Conservation (phyloP, 2,329 filamentous ascomycete genomes). For the Cladophialophora chaetospira region DNA sequence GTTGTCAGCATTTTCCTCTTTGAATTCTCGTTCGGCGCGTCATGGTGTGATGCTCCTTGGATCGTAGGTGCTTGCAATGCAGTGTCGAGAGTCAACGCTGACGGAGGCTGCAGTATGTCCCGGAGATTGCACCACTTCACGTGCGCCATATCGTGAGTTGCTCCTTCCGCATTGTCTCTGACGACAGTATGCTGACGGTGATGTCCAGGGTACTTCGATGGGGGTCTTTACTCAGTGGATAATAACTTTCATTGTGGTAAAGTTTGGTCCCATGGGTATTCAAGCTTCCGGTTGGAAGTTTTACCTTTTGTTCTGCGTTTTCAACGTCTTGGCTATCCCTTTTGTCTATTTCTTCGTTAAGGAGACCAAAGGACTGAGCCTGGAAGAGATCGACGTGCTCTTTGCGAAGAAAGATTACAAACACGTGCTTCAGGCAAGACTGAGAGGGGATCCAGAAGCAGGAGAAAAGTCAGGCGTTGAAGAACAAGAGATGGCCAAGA, state of each 20-base stretch:
- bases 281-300: slow-evolving; percentile 48
- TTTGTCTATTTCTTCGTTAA: slow-evolving; percentile 59
- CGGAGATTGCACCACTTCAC: slow-evolving; percentile 54
- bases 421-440: slow-evolving; percentile 20
- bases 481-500: slow-evolving; percentile 6
- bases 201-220: slow-evolving; percentile 51
- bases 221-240: slow-evolving; percentile 54
- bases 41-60: slow-evolving; percentile 24
- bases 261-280: slow-evolving; percentile 26
- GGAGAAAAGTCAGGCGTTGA: slow-evolving; percentile 8
- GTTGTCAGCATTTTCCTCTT: slow-evolving; percentile 25
- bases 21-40: slow-evolving; percentile 22
- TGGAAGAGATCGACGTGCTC: slow-evolving; percentile 59
- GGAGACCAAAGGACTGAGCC: slow-evolving; percentile 57
- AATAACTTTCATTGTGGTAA: slow-evolving; percentile 28
- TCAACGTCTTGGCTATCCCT: slow-evolving; percentile 49
- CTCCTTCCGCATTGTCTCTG: background rate
- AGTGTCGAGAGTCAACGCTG: background rate
- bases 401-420: slow-evolving; percentile 41
- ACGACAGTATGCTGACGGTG: background rate
- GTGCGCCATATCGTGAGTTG: slow-evolving; percentile 49
- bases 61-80: background rate
- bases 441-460: slow-evolving; percentile 17
- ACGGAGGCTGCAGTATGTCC: slow-evolving; percentile 43
- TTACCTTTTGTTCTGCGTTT: slow-evolving; percentile 46